Evolutionary conservation across 2,329 filamentous ascomycete genomes (phyloP), one percentile per base, ranked within the genome.

Genomic region (Ceratocystis ficicola): DNA sequence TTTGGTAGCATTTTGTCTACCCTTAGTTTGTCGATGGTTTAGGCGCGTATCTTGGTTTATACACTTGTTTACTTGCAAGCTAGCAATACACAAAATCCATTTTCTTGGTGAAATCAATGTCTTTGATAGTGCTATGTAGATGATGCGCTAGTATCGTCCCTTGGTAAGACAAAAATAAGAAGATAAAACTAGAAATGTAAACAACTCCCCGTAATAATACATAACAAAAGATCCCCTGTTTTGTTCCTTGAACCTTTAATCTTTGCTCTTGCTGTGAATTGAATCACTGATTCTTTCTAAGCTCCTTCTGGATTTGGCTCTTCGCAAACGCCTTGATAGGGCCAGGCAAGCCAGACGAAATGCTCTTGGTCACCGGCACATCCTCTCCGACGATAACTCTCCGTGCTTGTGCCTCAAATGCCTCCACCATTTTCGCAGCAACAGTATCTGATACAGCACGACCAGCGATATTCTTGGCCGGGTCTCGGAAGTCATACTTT

Each of bases 351-450:
- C 57, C 44, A 17, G 22, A 63, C 20, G 62, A 46, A 12, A 50
- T 17, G 28, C 52, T n/a, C 52, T 59, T 59, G 52, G 15, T n/a
- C 28, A 59, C 22, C 30, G 57, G 52, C 30, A 50, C 67, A 32
- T 67, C 55, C 65, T 69, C 46, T 28, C 76, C 67, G 8, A 8
- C 77, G 70, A 83, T 74, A 61, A 90, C 73, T 71, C 82, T 78
- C 72, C 78, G 79, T 5, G 94, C 91, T 72, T 89, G 81, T 75
- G 84, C 83, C 77, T 96, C 92, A 78, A 99, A 99, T 0, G 94
- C 93, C 74, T 89, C 86, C 70, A 97, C 88, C 91, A 99, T 96
- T 69, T 88, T 80, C 3, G 85, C 86, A 1, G 90, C 93, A 69
- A 96, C 85, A 76, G 89, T 90, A 41, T 90, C 87, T 69, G 90